Evolutionary conservation across 164 flowering plant species (phyloP).

Genomic region (Protea cynaroides): DNA sequence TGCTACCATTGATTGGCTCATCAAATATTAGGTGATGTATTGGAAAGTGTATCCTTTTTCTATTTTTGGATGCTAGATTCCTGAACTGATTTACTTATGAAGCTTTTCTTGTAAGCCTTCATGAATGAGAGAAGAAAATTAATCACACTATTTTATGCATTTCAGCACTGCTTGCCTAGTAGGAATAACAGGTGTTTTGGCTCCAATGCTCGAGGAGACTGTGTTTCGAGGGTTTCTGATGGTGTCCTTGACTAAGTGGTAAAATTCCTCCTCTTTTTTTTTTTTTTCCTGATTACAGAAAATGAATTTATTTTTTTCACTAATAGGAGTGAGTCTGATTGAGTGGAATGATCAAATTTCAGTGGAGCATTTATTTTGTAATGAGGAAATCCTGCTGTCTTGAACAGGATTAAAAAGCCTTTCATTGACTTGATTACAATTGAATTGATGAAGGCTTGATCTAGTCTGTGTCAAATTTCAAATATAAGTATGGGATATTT

Average conservation of each 20-base stretch:
- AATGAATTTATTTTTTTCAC: conserved; percentile 2
- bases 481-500: no score
- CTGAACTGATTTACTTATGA: no score
- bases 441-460: no score
- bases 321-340: no score
- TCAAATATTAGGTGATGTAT: conserved; percentile 68
- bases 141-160: conserved; percentile 10
- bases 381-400: no score
- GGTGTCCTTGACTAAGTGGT: conserved; percentile 92
- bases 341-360: no score
- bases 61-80: neutral
- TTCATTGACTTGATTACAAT: no score
- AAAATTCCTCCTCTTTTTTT: conserved; percentile 15
- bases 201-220: conserved; percentile 91
- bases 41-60: neutral
- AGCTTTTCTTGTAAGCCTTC: neutral
- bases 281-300: neutral
- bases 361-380: no score
- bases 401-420: no score
- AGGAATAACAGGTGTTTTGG: conserved; percentile 84
- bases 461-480: no score
- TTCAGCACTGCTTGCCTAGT: conserved; percentile 79
- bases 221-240: conserved; percentile 90
- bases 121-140: neutral
- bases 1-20: conserved; percentile 93